A percentile compares a stretch with the other conserved stretches of the same genome.
Conservation (phyloP, 176 grass and related monocot species). For the Carex pumila region DNA sequence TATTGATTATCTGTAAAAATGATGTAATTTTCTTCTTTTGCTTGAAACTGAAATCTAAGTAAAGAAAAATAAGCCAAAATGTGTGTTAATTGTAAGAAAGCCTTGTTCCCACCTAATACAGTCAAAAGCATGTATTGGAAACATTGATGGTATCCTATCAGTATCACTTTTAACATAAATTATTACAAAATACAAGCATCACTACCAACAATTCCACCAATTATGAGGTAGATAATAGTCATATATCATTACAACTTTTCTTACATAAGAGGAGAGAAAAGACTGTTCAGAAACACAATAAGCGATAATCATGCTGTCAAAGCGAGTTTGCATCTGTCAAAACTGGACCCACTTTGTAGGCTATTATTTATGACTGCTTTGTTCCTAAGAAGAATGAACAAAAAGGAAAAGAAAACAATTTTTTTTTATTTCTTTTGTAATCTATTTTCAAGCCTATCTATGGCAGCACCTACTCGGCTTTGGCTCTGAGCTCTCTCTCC, state of each 20-base stretch:
- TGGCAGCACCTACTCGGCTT: conserved; percentile 66
- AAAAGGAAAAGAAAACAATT: not conserved
- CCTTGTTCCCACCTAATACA: not conserved
- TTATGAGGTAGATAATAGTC: not conserved
- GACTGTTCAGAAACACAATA: not conserved
- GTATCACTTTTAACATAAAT: not conserved
- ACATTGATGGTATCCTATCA: not conserved
- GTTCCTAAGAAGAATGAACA: not conserved
- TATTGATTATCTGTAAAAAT: not conserved
- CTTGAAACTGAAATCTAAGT: not conserved
- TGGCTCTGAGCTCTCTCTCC: conserved; percentile 24
- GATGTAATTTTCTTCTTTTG: not conserved
- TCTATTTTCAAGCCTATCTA: conserved; percentile 69
- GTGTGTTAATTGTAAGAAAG: not conserved
- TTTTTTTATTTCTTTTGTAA: conserved; percentile 51
- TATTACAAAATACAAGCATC: not conserved
- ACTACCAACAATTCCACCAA: not conserved
- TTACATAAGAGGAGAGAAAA: not conserved
- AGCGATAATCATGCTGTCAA: too few relatives aligned
- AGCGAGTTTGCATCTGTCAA: not conserved
- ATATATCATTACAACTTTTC: not conserved
- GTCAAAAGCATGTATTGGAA: not conserved
- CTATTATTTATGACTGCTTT: not conserved
- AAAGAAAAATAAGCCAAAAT: not conserved
- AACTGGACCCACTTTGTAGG: not conserved